A percentile compares a stretch with the other conserved stretches of the same genome.
These are phyloP conservation scores for Trichophyton benhamiae DNA, from an alignment of 2,329 filamentous ascomycete genomes.

Conservation along the genomic window DNA sequence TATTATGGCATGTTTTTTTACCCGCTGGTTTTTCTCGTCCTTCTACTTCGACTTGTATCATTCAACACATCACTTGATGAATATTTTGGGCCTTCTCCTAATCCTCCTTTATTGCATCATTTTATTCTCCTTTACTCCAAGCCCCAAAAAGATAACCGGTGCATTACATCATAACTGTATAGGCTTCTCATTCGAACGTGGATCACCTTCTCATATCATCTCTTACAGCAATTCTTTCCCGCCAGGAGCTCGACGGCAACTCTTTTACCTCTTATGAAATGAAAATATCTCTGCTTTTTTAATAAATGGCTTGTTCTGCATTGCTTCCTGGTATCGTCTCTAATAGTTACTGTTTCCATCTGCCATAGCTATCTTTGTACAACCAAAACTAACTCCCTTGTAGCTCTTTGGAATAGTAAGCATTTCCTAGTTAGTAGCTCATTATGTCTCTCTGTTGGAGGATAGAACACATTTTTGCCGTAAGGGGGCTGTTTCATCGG, in stretches of 20 bases:
- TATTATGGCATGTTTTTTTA: background rate
- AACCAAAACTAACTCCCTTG: background rate
- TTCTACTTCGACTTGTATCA: background rate
- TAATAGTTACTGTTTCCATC: background rate
- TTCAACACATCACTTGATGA: background rate
- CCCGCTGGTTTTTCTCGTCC: background rate
- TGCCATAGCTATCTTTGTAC: background rate
- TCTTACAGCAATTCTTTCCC: background rate
- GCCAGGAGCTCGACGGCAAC: background rate
- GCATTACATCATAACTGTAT: constrained; percentile 3
- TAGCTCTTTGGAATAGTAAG: background rate
- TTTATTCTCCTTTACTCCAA: background rate
- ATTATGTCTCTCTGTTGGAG: background rate
- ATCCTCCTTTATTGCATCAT: background rate
- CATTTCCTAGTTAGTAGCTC: too few species aligned
- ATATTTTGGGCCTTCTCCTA: background rate
- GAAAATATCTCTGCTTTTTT: constrained; percentile 3
- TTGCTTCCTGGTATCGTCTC: background rate
- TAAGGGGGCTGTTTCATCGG: background rate
- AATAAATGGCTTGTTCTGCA: background rate
- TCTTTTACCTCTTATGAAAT: background rate
- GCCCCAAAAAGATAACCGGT: background rate
- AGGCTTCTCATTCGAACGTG: constrained; percentile 3
- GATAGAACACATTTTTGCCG: background rate
- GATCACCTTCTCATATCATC: background rate